A percentile compares a stretch with the other conserved stretches of the same genome.
Conservation (phyloP, 495 filamentous ascomycete species). For the Talaromyces borbonicus region DNA sequence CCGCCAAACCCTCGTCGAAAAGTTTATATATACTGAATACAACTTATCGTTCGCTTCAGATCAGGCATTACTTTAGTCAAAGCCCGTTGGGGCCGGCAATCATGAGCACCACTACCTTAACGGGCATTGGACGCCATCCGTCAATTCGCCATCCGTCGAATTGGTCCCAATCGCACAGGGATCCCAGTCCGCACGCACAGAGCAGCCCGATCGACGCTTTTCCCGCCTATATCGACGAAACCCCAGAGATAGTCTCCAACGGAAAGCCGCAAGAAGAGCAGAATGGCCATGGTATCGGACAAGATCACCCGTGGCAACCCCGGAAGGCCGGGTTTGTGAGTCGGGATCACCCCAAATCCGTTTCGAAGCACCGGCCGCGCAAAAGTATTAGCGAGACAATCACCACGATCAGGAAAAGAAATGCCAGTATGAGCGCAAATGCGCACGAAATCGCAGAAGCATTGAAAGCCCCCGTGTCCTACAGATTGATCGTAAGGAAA, state of each 20-base stretch:
- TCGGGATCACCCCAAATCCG: constrained; percentile 29
- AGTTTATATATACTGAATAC: background rate
- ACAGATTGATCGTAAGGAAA: constrained; percentile 67
- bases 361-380: constrained; percentile 55
- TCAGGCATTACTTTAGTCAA: background rate
- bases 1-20: too few relatives aligned
- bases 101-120: constrained; percentile 36
- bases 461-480: constrained; percentile 80
- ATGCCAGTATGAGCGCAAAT: constrained; percentile 78
- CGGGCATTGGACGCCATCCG: constrained; percentile 34
- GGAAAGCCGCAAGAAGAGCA: constrained; percentile 6
- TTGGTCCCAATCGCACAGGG: constrained; percentile 22
- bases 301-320: constrained; percentile 29
- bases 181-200: constrained; percentile 22
- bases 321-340: constrained; percentile 22
- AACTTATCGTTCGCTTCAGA: too few relatives aligned
- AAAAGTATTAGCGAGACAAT: constrained; percentile 84
- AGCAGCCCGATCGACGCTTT: constrained; percentile 36
- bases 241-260: constrained; percentile 19
- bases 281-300: background rate
- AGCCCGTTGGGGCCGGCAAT: background rate
- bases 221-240: constrained; percentile 31
- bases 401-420: constrained; percentile 63
- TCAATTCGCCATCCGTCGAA: constrained; percentile 35
- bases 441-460: constrained; percentile 89